These are phyloP conservation scores for Didymella arachidicola DNA, from an alignment of 2,329 filamentous ascomycete species.

Conservation along the genomic window DNA sequence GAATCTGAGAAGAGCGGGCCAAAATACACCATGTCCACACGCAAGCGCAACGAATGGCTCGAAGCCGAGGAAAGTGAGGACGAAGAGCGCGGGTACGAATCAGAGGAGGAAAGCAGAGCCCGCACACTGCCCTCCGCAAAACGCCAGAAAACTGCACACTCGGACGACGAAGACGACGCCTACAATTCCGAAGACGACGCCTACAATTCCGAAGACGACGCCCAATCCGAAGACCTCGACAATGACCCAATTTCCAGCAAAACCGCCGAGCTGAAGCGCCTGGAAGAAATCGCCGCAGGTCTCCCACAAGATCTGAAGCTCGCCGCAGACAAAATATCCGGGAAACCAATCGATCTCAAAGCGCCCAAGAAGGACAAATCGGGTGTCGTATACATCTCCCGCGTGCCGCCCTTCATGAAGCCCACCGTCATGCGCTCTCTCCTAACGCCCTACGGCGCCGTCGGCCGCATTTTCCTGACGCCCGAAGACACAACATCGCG, in stretches of 20 bases:
- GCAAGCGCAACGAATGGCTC: slow-evolving; percentile 77
- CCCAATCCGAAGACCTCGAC: slow-evolving; percentile 32
- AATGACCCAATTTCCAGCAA: slow-evolving; percentile 42
- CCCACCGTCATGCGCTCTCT: slow-evolving; percentile 78
- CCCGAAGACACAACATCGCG: slow-evolving; percentile 76
- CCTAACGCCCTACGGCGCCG: slow-evolving; percentile 75
- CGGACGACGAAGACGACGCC: slow-evolving; percentile 31
- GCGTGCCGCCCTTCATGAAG: slow-evolving; percentile 89
- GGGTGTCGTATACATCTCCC: slow-evolving; percentile 83
- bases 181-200: slow-evolving; percentile 35
- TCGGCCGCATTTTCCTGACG: slow-evolving; percentile 80
- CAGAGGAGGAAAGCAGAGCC: slow-evolving; percentile 73
- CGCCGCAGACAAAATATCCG: slow-evolving; percentile 30
- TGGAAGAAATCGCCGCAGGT: slow-evolving; percentile 40
- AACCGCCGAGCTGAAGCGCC: slow-evolving; percentile 41
- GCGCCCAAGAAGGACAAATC: slow-evolving; percentile 73
- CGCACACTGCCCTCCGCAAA: slow-evolving; percentile 64
- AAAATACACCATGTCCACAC: slow-evolving; percentile 63
- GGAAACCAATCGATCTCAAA: slow-evolving; percentile 42
- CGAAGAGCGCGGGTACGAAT: slow-evolving; percentile 66
- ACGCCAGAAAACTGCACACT: slow-evolving; percentile 65
- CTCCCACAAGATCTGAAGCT: slow-evolving; percentile 49
- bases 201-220: slow-evolving; percentile 33
- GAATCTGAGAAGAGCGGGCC: background rate
- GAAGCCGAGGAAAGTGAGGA: slow-evolving; percentile 57